These are phyloP conservation scores for Aspergillus pseudoterreus DNA, from an alignment of 2,329 filamentous ascomycete genomes.

Conservation along the genomic window DNA sequence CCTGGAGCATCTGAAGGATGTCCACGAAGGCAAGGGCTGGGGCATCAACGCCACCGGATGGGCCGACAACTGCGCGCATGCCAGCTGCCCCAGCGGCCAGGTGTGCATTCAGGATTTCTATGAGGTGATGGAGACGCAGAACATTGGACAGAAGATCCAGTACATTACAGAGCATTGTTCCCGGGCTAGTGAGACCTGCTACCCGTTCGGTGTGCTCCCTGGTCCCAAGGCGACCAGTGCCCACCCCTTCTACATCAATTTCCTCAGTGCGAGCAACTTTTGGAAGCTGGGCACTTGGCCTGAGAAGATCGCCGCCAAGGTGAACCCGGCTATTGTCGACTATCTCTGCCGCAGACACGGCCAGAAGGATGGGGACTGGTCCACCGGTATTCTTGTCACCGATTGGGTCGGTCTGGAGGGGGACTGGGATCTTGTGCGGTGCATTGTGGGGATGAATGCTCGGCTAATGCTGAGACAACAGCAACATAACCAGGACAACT, in stretches of 20 bases:
- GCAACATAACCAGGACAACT: slow-evolving; percentile 4
- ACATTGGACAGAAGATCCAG: slow-evolving; percentile 76
- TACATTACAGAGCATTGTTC: slow-evolving; percentile 72
- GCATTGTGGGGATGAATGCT: slow-evolving; percentile 88
- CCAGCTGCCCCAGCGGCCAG: slow-evolving; percentile 63
- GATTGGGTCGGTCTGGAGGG: slow-evolving; percentile 87
- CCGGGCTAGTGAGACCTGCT: slow-evolving; percentile 57
- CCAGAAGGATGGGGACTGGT: slow-evolving; percentile 59
- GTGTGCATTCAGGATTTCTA: slow-evolving; percentile 94
- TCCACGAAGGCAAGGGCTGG: slow-evolving; percentile 50
- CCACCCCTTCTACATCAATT: slow-evolving; percentile 81
- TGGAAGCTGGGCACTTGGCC: slow-evolving; percentile 92
- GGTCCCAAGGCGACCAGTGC: slow-evolving; percentile 43
- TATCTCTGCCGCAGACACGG: slow-evolving; percentile 55
- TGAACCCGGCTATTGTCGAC: slow-evolving; percentile 72
- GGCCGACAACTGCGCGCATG: slow-evolving; percentile 85
- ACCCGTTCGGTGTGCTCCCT: slow-evolving; percentile 33
- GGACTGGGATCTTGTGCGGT: slow-evolving; percentile 86
- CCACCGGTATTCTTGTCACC: slow-evolving; percentile 83
- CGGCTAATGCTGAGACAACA: slow-evolving; percentile 44
- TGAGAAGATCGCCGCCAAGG: slow-evolving; percentile 78
- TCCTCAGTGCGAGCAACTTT: slow-evolving; percentile 87
- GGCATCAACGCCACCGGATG: slow-evolving; percentile 63
- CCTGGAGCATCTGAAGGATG: slow-evolving; percentile 45
- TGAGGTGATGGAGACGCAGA: slow-evolving; percentile 70